Evolutionary conservation across 345 rosid species (phyloP).

Genomic region (Eucalyptus globulus): DNA sequence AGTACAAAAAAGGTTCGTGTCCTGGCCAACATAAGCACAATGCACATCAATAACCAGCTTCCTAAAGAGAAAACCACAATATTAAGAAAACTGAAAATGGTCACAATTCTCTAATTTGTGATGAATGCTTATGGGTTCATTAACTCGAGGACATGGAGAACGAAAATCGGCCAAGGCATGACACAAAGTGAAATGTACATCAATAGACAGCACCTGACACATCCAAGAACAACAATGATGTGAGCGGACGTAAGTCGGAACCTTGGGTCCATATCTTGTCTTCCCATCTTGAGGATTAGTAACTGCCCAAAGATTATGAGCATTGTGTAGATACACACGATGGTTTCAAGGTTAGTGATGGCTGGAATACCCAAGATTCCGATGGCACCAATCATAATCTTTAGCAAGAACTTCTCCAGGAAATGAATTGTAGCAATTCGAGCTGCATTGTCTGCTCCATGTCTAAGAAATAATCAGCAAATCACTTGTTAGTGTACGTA

Average conservation of each 20-base stretch:
- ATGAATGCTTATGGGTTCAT: background rate
- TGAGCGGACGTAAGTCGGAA: background rate
- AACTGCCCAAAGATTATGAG: too few relatives aligned
- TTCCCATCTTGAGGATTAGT: background rate
- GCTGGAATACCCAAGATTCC: background rate
- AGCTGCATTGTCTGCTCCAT: background rate
- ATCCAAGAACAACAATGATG: background rate
- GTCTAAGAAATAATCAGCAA: too few relatives aligned
- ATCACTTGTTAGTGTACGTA: background rate
- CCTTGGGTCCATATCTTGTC: background rate
- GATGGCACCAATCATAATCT: too few relatives aligned
- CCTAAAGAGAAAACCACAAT: background rate
- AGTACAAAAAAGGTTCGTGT: background rate
- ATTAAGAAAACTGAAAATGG: too few relatives aligned
- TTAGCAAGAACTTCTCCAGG: background rate
- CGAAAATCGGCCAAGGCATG: background rate
- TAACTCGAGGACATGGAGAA: background rate
- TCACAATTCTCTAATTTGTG: background rate
- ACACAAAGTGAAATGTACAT: background rate
- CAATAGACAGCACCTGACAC: background rate
- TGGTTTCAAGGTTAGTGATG: background rate
- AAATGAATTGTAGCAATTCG: background rate
- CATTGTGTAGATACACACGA: background rate
- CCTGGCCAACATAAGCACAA: too few relatives aligned
- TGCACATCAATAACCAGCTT: background rate